Base-by-base conservation (phyloP, 371 early-diverging fungal genomes). In the Syncephalis fuscata region DNA sequence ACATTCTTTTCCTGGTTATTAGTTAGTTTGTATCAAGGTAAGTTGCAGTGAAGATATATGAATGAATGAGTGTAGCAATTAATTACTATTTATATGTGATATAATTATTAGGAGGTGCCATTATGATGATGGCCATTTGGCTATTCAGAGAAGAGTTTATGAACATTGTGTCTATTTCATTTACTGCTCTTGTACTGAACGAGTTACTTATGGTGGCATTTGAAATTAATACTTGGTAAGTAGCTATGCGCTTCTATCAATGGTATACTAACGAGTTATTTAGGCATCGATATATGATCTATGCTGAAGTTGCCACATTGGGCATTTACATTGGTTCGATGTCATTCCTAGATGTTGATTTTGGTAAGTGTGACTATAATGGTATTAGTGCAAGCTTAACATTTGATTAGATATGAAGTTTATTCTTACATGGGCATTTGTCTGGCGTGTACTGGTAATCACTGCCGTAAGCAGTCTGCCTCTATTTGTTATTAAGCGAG, bases 191-290 rank as follows among this genome's bases (percentile, higher is more conserved):
- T 41, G 85, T 99, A 27, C 76, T 98, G 50, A 99, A 99, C 63
- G 99, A 99, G 64, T 64, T 98, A 39, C 61, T 98, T n/a, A 98
- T 96, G 97, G 96, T 98, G 5, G 88, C 94, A 2, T 59, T 98
- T 37, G 89, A 92, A 58, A 86, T 94, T 39, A 76, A 76, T 48
- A 91, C 86, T 11, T 93, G 92, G 92, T 71, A 65, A 49, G 32
- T 7, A 11, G 32, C 4, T 32, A n/a, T n/a, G n/a, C 11, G 32
- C 32, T 7, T 32, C 32, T 32, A 32, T 32, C 32, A 32, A 7
- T 32, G 36, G 3, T 16, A 42, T 16, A 7, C 5, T 19, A 19
- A n/a, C 10, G 42, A 5, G 16, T 42, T 42, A 10, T n/a, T 14
- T 48, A 78, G 76, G 75, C 92, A 92, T 57, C 68, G 73, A 1